phyloP scores from a whole-genome alignment of 176 grass and related monocot genomes.

The Avena insularis region DNA sequence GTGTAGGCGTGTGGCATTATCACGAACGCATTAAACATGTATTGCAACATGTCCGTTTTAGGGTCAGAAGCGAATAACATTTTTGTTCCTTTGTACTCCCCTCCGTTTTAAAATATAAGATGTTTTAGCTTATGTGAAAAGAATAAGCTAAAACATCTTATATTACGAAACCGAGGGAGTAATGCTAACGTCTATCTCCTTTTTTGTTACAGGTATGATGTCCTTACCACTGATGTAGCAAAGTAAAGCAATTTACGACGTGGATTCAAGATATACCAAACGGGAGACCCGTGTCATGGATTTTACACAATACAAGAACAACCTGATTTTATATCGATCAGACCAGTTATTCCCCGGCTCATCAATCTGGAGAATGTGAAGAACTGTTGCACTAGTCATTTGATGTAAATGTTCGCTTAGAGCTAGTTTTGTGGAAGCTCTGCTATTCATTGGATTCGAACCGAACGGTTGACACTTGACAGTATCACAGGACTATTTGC shows the following conservation, averaged over 20 bases:
- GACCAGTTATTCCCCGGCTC: background rate
- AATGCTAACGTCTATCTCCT: background rate
- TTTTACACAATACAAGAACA: constrained; percentile 42
- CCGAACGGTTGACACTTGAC: background rate
- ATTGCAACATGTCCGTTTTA: background rate
- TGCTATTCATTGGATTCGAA: constrained; percentile 16
- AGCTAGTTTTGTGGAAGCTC: constrained; percentile 13
- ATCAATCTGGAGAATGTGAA: background rate
- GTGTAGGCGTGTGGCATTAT: background rate
- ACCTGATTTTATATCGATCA: background rate
- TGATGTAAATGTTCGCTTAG: constrained; percentile 29
- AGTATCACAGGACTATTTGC: background rate
- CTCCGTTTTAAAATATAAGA: too few relatives aligned
- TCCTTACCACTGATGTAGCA: constrained; percentile 21
- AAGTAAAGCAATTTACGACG: constrained; percentile 37
- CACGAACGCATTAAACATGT: background rate
- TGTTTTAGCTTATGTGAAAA: too few relatives aligned
- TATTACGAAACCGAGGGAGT: too few relatives aligned
- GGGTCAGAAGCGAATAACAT: background rate
- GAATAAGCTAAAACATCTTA: too few relatives aligned
- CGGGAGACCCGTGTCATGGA: constrained; percentile 33
- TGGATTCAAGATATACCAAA: constrained; percentile 31
- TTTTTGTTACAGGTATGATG: constrained; percentile 33
- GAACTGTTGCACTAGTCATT: constrained; percentile 21
- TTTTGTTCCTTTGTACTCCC: background rate